Evolutionary conservation across 2,329 filamentous ascomycete species (phyloP).

Genomic region (Fusarium stilboides): DNA sequence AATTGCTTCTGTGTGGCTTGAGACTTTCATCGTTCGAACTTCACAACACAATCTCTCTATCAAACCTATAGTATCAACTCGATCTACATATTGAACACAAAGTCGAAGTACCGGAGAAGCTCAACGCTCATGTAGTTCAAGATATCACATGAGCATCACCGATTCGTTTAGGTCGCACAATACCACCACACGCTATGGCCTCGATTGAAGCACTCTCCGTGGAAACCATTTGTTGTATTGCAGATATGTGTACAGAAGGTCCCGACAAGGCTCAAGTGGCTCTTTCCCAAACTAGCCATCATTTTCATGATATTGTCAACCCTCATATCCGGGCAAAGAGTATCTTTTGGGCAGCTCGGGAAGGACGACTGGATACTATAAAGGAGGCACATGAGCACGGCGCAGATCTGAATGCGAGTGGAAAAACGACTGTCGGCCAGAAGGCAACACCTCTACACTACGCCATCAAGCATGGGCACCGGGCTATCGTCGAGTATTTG

Average conservation of each 20-base stretch:
- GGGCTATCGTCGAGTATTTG: constrained; percentile 28
- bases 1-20: background rate
- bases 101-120: no score
- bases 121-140: background rate
- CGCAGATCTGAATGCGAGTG: constrained; percentile 11
- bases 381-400: constrained; percentile 19
- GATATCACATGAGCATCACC: no score
- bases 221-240: constrained; percentile 7
- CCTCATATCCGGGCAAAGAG: constrained; percentile 13
- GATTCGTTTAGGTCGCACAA: background rate
- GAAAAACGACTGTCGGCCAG: background rate
- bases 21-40: background rate
- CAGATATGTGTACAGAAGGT: background rate
- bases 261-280: background rate
- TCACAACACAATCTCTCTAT: background rate
- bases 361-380: constrained; percentile 18
- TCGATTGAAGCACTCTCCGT: constrained; percentile 9
- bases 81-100: no score
- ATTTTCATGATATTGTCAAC: constrained; percentile 24
- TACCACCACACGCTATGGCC: background rate
- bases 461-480: constrained; percentile 25
- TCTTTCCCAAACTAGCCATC: constrained; percentile 21
- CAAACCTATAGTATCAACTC: background rate
- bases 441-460: constrained; percentile 22
- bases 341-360: constrained; percentile 18